Base-by-base conservation (phyloP, 495 filamentous ascomycete species). In the Talaromyces wortmannii region DNA sequence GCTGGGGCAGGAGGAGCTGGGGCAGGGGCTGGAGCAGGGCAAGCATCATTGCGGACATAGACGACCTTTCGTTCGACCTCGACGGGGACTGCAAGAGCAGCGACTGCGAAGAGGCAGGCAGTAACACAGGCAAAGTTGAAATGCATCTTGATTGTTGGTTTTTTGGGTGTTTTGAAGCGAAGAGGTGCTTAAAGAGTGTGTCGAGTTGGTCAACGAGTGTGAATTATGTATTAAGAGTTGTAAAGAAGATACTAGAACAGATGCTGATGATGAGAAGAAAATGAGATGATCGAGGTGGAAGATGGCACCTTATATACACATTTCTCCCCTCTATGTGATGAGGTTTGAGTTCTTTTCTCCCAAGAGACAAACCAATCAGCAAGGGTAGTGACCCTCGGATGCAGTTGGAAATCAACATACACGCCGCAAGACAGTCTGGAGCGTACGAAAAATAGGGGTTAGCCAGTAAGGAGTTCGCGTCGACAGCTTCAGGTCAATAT, bases 61-160 rank as follows among this genome's bases (percentile, higher is more conserved):
- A 53, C 52, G 43, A 53, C 52, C 52, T 53, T 53, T 53, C 42
- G 16, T 40, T 53, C 52, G 31, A 53, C 43, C 33, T 53, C 52
- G 15, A 53, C 52, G 43, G 52, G 52, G 43, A 53, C 52, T 46
- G 52, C 52, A n/a, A 53, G 52, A 45, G 52, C 52, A 53, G 52
- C 43, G 31, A 16, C 42, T 31, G 52, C 52, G 30, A 53, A 53
- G 43, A 53, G 23, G 42, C 52, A 53, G 10, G 52, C 42, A 43
- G 52, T 46, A 40, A 23, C 17, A 53, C 52, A 53, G 52, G 52
- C 52, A 53, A 53, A 45, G 52, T 53, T 53, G 52, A 53, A 53
- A 53, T 53, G 52, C 52, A 53, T 53, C 45, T 53, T 53, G 52
- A 40, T 17, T 52, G 18, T 32, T 45, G n/a, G 52, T 4, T 32